phyloP scores from a whole-genome alignment of 176 grass and related monocot species.

The Bonia amplexicaulis region DNA sequence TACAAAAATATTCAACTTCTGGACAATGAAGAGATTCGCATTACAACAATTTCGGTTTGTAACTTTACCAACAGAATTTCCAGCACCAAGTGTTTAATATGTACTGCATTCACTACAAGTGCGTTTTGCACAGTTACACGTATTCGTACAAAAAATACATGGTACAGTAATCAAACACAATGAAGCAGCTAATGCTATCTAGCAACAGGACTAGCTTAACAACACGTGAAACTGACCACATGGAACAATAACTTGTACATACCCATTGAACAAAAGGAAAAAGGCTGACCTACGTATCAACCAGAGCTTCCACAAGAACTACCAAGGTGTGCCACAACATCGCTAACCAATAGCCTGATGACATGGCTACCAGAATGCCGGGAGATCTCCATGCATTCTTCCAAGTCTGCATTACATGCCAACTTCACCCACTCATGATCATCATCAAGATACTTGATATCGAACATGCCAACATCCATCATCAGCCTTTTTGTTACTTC shows the following conservation, averaged over 20 bases:
- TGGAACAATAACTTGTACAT: constrained; percentile 13
- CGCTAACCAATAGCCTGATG: constrained; percentile 68
- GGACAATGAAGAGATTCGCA: neutral
- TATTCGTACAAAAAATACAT: constrained; percentile 29
- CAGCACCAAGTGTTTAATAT: constrained; percentile 36
- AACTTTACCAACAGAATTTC: constrained; percentile 24
- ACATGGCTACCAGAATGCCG: constrained; percentile 56
- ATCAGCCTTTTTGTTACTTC: constrained; percentile 69
- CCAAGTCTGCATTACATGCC: constrained; percentile 73
- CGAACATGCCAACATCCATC: constrained; percentile 73
- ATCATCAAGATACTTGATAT: constrained; percentile 92
- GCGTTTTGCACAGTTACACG: constrained; percentile 19
- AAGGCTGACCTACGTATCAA: constrained; percentile 17
- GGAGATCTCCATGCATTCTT: constrained; percentile 86
- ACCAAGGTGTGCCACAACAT: constrained; percentile 47
- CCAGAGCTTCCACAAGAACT: constrained; percentile 87
- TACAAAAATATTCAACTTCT: constrained; percentile 16
- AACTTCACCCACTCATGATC: constrained; percentile 94
- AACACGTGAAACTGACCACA: constrained; percentile 18
- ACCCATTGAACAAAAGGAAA: neutral
- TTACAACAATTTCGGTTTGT: constrained; percentile 23
- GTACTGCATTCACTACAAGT: constrained; percentile 43
- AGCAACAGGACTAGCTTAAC: constrained; percentile 32
- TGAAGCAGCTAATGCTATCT: constrained; percentile 46
- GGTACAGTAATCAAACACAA: constrained; percentile 26